Evolutionary conservation across 2,329 filamentous ascomycete genomes (phyloP), one percentile per base, ranked within the genome.

Genomic region (Stylonectria norvegica): DNA sequence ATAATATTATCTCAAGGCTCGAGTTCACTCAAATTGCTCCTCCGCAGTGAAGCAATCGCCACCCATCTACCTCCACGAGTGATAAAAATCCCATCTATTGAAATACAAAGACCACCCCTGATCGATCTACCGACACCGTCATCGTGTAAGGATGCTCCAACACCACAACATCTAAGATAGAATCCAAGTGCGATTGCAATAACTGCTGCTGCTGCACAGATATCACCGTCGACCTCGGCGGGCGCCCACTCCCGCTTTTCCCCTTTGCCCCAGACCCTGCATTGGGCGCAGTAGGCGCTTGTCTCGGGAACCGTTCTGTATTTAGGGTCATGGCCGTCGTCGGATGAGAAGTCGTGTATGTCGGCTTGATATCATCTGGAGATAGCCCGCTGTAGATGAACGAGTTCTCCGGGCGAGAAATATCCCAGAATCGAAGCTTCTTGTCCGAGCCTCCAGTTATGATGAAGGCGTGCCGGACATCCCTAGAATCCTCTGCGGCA

Each of bases 391-490:
- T 95, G 49, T 94, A 83, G 11, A 96, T 77, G 40, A 76, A 73
- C 28, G 88, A 95, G 43, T 81, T 78, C 57, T 95, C 89, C 8
- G 88, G 75, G 8, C 83, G 82, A 8, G 80, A 74, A 11, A 93
- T 74, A 59, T 98, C 91, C 93, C 93, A 98, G 66, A 94, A 97
- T 8, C 93, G 81, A 14, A 98, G 78, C 64, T 87, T 93, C 66
- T 86, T 88, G 64, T 97, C 93, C 9, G 86, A 86, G 0, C 91
- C 91, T 14, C 85, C 90, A 0, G 89, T 93, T 25, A 98, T 70
- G 33, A 96, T 78, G 60, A 93, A 96, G 0, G 87, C 84, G 55
- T 89, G 83, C 42, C 85, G 83, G 4, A 85, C 76, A 33, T 90
- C 86, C 30, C 79, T 74, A 42, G 81, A 81, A 36, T 89, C 82